Percentiles rank a stretch among this genome's conserved stretches.
phyloP scores from a whole-genome alignment of 2,329 filamentous ascomycete species.

The Geosmithia putterillii region DNA sequence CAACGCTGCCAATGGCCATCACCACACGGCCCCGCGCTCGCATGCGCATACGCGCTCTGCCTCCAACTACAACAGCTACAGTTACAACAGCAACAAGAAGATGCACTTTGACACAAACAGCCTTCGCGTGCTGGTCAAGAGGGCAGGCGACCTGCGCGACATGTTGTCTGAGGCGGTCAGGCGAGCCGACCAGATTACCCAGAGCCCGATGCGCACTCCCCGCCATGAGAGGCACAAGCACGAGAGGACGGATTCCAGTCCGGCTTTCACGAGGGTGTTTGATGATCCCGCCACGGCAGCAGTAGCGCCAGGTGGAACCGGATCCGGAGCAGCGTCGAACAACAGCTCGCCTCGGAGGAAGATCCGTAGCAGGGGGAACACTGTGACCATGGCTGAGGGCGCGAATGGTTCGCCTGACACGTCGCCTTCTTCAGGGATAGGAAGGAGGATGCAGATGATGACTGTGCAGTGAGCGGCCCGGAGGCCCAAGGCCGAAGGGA shows the following conservation, averaged over 20 bases:
- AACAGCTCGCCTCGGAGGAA: too few relatives aligned
- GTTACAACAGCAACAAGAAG: conserved; percentile 18
- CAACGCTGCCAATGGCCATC: conserved; percentile 13
- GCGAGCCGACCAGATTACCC: conserved; percentile 43
- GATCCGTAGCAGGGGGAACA: conserved; percentile 40
- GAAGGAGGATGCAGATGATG: conserved; percentile 50
- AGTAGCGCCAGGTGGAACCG: too few relatives aligned
- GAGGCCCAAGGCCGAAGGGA: too few relatives aligned
- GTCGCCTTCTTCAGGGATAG: conserved; percentile 36
- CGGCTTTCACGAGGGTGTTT: conserved; percentile 56
- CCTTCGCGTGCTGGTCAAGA: conserved; percentile 52
- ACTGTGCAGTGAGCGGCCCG: conserved; percentile 37
- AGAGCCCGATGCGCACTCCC: conserved; percentile 41
- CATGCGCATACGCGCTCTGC: too few relatives aligned
- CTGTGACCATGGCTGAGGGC: conserved; percentile 34
- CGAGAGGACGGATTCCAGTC: conserved; percentile 48
- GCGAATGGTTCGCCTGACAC: conserved; percentile 39
- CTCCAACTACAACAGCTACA: conserved; percentile 9
- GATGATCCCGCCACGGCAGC: conserved; percentile 46
- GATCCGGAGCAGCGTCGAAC: too few relatives aligned
- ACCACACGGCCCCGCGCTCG: too few relatives aligned
- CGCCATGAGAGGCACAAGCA: conserved; percentile 27
- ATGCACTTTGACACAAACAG: conserved; percentile 58
- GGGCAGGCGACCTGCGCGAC: conserved; percentile 47
- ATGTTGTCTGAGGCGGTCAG: conserved; percentile 47